A percentile compares a stretch with the other conserved stretches of the same genome.
phyloP scores from a whole-genome alignment of 768 basidiomycete species.

The Hortiboletus flavorubellus region DNA sequence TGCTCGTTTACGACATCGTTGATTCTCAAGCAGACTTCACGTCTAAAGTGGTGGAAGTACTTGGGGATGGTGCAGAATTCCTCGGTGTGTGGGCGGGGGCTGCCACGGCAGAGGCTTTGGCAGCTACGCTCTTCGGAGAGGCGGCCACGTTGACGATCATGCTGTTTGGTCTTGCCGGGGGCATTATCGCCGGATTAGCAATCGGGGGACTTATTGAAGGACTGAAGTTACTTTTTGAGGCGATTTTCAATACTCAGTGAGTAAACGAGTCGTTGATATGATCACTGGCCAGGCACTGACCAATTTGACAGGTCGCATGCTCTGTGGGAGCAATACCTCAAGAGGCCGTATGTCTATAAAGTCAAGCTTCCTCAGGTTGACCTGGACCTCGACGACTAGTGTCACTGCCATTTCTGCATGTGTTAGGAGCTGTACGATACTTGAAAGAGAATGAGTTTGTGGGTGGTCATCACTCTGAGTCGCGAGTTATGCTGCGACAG shows the following conservation, averaged over 20 bases:
- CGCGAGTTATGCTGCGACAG: too few relatives aligned
- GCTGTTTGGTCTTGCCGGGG: background rate
- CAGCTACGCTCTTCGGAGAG: too few relatives aligned
- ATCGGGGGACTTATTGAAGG: background rate
- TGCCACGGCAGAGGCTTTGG: background rate
- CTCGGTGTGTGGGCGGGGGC: background rate
- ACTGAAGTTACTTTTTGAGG: background rate
- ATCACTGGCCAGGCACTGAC: background rate
- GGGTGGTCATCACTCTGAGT: too few relatives aligned
- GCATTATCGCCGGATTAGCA: background rate
- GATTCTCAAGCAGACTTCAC: background rate
- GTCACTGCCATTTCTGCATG: too few relatives aligned
- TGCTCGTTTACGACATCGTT: background rate
- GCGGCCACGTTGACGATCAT: background rate
- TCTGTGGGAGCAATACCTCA: background rate
- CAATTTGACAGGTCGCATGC: background rate
- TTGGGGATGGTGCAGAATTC: background rate
- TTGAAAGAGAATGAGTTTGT: too few relatives aligned
- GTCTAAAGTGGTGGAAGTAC: background rate
- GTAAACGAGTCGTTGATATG: background rate
- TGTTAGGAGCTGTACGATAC: too few relatives aligned
- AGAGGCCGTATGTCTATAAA: background rate
- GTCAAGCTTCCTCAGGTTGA: background rate
- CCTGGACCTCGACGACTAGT: background rate
- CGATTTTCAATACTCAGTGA: background rate